phyloP scores from a whole-genome alignment of 2,329 filamentous ascomycete genomes.

The Colletotrichum incanum region DNA sequence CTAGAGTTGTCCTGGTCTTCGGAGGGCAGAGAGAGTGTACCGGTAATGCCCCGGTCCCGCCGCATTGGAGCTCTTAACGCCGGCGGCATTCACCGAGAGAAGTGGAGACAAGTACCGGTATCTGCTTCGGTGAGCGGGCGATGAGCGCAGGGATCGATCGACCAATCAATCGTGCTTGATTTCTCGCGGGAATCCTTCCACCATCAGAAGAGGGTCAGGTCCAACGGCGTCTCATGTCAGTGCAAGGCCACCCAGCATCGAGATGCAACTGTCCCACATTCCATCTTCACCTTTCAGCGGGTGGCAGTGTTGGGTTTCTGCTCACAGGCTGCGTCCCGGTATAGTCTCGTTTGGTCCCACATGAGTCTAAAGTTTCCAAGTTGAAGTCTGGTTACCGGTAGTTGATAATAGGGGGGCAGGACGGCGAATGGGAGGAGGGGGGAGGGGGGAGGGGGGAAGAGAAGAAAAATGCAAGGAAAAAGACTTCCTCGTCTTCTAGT shows the following conservation, averaged over 20 bases:
- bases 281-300: too few species aligned
- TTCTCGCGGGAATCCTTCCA: neutral
- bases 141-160: neutral
- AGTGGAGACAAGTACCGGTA: neutral
- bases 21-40: neutral
- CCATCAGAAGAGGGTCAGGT: neutral
- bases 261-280: neutral
- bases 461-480: neutral
- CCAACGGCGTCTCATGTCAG: constrained; percentile 10
- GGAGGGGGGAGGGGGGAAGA: neutral
- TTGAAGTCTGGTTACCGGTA: neutral
- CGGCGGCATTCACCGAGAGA: neutral
- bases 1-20: neutral
- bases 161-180: neutral
- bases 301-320: too few species aligned
- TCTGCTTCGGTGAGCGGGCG: neutral
- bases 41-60: neutral
- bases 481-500: neutral
- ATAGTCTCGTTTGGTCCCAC: too few species aligned
- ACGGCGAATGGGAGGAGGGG: too few species aligned
- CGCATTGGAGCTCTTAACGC: neutral
- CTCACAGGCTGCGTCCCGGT: too few species aligned
- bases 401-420: too few species aligned
- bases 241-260: neutral
- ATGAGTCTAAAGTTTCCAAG: neutral